Evolutionary conservation across 257 asterid genomes (phyloP).

Genomic region (Schizonepeta tenuifolia): DNA sequence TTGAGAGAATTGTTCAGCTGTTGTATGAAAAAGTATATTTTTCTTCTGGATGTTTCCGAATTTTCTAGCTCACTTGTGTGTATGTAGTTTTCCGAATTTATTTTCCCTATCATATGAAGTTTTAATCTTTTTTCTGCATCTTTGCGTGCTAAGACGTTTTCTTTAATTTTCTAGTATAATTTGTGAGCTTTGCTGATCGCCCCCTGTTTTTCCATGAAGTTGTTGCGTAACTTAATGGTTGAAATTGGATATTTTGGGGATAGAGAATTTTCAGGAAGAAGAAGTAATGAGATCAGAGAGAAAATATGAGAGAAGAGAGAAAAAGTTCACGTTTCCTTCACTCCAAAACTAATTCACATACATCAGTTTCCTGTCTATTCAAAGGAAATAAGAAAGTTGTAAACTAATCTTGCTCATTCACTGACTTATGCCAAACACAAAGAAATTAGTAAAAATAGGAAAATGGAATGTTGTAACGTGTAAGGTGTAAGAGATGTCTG

Average conservation of each 20-base stretch:
- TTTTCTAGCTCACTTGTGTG: background rate
- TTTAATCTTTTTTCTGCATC: conserved; percentile 16
- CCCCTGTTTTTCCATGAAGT: background rate
- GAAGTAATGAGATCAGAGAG: background rate
- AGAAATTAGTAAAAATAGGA: too few relatives aligned
- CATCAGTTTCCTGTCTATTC: background rate
- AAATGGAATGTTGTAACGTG: too few relatives aligned
- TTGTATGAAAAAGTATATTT: background rate
- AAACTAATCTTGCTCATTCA: background rate
- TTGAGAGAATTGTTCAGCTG: conserved; percentile 13
- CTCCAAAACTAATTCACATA: background rate
- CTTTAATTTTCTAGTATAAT: background rate
- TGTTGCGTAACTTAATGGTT: background rate
- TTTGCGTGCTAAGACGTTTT: background rate
- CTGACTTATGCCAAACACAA: background rate
- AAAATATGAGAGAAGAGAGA: background rate
- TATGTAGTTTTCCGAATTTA: background rate
- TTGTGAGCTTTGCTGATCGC: background rate
- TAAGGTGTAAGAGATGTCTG: background rate
- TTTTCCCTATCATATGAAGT: background rate
- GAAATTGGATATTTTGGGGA: background rate
- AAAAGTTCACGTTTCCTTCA: background rate
- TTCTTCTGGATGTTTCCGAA: background rate
- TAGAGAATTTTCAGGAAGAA: background rate
- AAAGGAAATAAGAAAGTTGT: background rate